These are phyloP conservation scores for Cercophora samala DNA, from an alignment of 495 filamentous ascomycete species.

Conservation along the genomic window DNA sequence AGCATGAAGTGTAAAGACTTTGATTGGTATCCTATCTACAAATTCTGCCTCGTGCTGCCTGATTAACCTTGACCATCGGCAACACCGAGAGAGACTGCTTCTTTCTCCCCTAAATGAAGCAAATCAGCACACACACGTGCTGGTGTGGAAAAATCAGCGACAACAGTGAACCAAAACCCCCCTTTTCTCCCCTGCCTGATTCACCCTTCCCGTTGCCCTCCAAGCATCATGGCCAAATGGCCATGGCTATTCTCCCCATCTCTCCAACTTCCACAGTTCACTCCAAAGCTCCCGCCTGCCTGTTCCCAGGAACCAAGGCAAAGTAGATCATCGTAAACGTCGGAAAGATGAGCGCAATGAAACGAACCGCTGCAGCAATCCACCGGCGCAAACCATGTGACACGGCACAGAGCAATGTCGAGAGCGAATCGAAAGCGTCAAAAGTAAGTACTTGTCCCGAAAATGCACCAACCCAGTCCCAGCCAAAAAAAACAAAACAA, in stretches of 20 bases:
- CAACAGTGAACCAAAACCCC: neutral
- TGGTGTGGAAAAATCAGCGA: neutral
- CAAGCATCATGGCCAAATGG: neutral
- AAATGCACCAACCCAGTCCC: conserved; percentile 9
- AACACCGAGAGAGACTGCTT: conserved; percentile 10
- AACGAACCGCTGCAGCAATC: neutral
- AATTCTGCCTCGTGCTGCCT: neutral
- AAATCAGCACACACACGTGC: neutral
- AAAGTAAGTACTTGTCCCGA: conserved; percentile 5
- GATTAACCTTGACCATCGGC: neutral
- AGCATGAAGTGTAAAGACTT: neutral
- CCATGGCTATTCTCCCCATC: conserved; percentile 15
- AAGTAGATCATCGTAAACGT: conserved; percentile 12
- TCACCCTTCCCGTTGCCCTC: neutral
- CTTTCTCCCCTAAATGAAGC: neutral
- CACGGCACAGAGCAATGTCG: neutral
- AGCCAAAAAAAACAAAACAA: no score
- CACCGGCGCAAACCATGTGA: neutral
- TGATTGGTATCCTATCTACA: conserved; percentile 9
- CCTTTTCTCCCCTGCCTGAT: conserved; percentile 1
- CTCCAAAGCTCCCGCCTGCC: conserved; percentile 11
- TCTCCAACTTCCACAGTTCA: conserved; percentile 7
- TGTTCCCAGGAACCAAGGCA: conserved; percentile 22
- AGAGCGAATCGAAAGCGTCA: neutral
- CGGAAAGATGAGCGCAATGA: conserved; percentile 13